Evolutionary conservation across 179 eudicot genomes (phyloP).

Genomic region (Sideroxylon spinosum): DNA sequence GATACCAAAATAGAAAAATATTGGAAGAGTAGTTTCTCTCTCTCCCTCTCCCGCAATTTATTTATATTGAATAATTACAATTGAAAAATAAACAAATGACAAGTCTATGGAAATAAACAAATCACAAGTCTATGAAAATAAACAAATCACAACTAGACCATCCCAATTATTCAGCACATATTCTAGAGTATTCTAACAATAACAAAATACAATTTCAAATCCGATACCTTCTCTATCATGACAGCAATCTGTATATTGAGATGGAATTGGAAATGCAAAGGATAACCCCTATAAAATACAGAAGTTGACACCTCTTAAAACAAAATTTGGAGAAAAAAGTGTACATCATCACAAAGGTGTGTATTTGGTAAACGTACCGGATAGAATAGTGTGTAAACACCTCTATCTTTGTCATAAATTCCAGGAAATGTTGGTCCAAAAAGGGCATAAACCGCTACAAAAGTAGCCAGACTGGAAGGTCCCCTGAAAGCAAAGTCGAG

Average conservation of each 20-base stretch:
- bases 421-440: constrained; percentile 99
- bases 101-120: too few species aligned
- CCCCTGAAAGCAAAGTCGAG: constrained; percentile 51
- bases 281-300: constrained; percentile 70
- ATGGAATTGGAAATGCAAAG: constrained; percentile 88
- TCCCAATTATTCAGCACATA: too few species aligned
- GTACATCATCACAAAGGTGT: not conserved
- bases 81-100: too few species aligned
- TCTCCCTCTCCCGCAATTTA: too few species aligned
- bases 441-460: constrained; percentile 88
- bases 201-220: not conserved
- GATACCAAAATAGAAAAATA: too few species aligned
- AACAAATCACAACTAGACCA: too few species aligned
- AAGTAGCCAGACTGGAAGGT: constrained; percentile 85
- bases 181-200: too few species aligned
- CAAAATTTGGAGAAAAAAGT: not conserved
- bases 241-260: constrained; percentile 74
- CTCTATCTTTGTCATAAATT: constrained; percentile 77
- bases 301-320: constrained; percentile 1
- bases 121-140: too few species aligned
- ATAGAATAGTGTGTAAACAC: constrained; percentile 77
- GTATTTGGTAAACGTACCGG: constrained; percentile 49
- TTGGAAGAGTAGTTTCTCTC: too few species aligned
- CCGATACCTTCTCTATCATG: constrained; percentile 69
- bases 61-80: too few species aligned